Conservation (phyloP, 257 asterid genomes). For the Linaria vulgaris region DNA sequence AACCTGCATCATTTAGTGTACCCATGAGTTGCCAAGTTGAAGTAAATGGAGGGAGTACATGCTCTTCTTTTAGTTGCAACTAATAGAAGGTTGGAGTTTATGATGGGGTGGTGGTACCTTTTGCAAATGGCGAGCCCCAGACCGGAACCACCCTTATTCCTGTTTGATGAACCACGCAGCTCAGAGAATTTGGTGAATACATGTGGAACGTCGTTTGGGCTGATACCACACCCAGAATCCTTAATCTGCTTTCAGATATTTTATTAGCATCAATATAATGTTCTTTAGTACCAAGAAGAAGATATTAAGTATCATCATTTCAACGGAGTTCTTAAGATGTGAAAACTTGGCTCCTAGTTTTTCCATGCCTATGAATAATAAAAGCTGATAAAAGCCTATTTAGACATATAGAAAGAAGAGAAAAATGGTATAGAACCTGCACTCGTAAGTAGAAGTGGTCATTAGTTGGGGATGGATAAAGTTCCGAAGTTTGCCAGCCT, state of each 20-base stretch:
- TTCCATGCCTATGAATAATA: not conserved
- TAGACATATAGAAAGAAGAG: not conserved
- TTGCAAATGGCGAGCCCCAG: constrained; percentile 78
- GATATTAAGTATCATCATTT: too few species aligned
- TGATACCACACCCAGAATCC: constrained; percentile 70
- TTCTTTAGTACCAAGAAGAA: too few species aligned
- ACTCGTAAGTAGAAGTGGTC: constrained; percentile 60
- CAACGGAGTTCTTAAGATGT: too few species aligned
- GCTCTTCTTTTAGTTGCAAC: not conserved
- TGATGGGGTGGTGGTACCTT: constrained; percentile 36
- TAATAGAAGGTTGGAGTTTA: not conserved
- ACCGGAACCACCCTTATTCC: constrained; percentile 42
- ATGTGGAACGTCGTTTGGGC: constrained; percentile 52
- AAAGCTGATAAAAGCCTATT: too few species aligned
- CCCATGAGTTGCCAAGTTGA: not conserved
- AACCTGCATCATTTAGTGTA: constrained; percentile 37
- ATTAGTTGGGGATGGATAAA: constrained; percentile 36
- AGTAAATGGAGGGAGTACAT: not conserved
- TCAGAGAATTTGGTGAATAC: constrained; percentile 56
- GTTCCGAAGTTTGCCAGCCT: constrained; percentile 49
- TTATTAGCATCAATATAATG: not conserved
- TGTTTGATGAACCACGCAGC: constrained; percentile 34
- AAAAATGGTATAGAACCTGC: constrained; percentile 44
- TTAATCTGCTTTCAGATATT: constrained; percentile 37
- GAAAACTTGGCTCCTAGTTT: too few species aligned